These are phyloP conservation scores for Coemansia asiatica DNA, from an alignment of 192 early-diverging fungal species.

Conservation along the genomic window DNA sequence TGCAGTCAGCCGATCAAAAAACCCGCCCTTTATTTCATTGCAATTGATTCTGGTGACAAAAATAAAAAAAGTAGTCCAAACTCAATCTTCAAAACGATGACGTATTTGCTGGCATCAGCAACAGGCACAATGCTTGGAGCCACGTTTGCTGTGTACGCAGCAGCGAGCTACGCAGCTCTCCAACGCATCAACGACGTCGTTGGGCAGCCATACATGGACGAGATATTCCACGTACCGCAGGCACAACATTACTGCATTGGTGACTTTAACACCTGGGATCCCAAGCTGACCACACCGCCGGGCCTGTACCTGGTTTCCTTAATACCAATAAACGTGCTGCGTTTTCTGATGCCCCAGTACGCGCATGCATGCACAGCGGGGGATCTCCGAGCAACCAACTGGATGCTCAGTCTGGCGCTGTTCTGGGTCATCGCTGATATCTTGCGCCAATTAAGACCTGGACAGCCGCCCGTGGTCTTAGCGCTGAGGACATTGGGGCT, in stretches of 20 bases:
- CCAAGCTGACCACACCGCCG: constrained; percentile 97
- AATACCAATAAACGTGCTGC: neutral
- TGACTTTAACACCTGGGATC: constrained; percentile 74
- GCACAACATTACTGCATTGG: constrained; percentile 81
- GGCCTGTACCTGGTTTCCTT: constrained; percentile 72
- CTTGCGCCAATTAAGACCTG: constrained; percentile 23
- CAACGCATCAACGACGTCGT: constrained; percentile 23
- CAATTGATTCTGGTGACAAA: neutral
- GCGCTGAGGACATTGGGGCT: constrained; percentile 54
- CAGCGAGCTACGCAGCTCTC: constrained; percentile 29
- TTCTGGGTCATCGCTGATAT: constrained; percentile 54
- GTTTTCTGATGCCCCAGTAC: neutral
- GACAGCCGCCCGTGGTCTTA: neutral
- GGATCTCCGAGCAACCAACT: constrained; percentile 65
- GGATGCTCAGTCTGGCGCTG: constrained; percentile 61
- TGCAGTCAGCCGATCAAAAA: neutral
- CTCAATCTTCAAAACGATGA: neutral
- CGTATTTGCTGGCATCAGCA: neutral
- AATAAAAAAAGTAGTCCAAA: too few relatives aligned
- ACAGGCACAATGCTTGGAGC: neutral
- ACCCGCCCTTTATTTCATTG: neutral
- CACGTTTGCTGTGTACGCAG: constrained; percentile 29
- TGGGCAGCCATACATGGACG: constrained; percentile 69
- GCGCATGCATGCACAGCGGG: constrained; percentile 46
- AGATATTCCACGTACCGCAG: constrained; percentile 91